phyloP scores from a whole-genome alignment of 179 eudicot genomes.

The Silene coronaria region DNA sequence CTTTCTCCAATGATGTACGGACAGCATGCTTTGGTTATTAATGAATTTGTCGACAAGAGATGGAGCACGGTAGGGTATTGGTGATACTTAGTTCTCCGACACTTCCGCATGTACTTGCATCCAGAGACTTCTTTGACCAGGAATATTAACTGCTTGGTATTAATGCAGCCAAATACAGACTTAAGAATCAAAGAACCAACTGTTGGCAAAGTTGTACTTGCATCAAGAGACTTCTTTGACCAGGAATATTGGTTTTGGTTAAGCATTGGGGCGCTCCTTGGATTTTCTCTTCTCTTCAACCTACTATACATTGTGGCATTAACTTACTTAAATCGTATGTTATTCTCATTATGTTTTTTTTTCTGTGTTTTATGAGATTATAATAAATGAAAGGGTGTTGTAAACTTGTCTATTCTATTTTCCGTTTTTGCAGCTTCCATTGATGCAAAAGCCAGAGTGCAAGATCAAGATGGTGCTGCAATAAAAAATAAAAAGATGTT shows the following conservation, averaged over 20 bases:
- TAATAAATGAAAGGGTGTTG: too few relatives aligned
- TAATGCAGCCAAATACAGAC: conserved; percentile 53
- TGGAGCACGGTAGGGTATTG: conserved; percentile 17
- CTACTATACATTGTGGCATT: conserved; percentile 45
- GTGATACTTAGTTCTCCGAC: too few relatives aligned
- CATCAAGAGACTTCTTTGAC: conserved; percentile 51
- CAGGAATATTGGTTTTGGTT: conserved; percentile 57
- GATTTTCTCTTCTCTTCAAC: conserved; percentile 62
- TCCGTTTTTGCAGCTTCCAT: conserved; percentile 40
- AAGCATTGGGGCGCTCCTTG: conserved; percentile 57
- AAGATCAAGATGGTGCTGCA: conserved; percentile 25
- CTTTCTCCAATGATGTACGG: conserved; percentile 26
- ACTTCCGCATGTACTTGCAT: too few relatives aligned
- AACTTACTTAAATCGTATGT: conserved; percentile 59
- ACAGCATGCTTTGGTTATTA: conserved; percentile 19
- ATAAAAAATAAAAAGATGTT: conserved; percentile 16
- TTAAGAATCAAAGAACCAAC: conserved; percentile 50
- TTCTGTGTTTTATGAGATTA: not conserved
- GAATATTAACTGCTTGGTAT: not conserved
- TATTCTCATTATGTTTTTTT: not conserved
- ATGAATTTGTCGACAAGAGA: conserved; percentile 18
- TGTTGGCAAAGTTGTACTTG: conserved; percentile 51
- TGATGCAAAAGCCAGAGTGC: conserved; percentile 41
- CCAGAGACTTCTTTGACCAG: too few relatives aligned
- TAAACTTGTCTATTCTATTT: too few relatives aligned